Conservation (phyloP, 2,329 filamentous ascomycete species). For the Sclerotiophoma versabilis region DNA sequence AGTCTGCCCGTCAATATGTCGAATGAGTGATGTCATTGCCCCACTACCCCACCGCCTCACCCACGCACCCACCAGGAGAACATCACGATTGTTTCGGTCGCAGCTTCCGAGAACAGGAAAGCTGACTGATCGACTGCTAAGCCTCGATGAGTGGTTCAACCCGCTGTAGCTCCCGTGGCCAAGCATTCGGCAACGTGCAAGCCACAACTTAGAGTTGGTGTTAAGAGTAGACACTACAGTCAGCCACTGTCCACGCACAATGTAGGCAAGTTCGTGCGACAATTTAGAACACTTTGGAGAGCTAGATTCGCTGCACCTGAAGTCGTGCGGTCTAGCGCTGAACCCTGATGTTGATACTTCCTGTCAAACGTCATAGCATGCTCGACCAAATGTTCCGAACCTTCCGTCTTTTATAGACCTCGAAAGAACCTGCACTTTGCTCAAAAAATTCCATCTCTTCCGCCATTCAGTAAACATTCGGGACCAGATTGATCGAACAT, state of each 20-base stretch:
- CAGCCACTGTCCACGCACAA: too few relatives aligned
- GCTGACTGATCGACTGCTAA: constrained; percentile 13
- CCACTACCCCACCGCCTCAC: constrained; percentile 3
- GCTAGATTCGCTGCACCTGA: background rate
- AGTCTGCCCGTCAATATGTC: constrained; percentile 7
- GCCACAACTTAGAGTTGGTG: background rate
- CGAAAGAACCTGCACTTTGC: background rate
- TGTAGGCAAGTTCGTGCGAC: too few relatives aligned
- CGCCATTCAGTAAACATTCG: too few relatives aligned
- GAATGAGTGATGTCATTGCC: constrained; percentile 12
- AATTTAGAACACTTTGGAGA: too few relatives aligned
- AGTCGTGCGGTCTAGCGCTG: background rate
- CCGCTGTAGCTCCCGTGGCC: constrained; percentile 1
- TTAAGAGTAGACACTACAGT: background rate
- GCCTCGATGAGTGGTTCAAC: background rate
- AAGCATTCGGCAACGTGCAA: constrained; percentile 2
- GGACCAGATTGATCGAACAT: too few relatives aligned
- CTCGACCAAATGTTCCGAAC: constrained; percentile 7
- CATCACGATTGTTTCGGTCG: constrained; percentile 9
- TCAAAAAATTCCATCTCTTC: background rate
- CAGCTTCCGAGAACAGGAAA: constrained; percentile 8
- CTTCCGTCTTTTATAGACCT: background rate
- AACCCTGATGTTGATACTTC: background rate
- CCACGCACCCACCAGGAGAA: constrained; percentile 1
- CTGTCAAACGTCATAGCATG: background rate